Base-by-base conservation (phyloP, 1,284 basidiomycete genomes). In the Phellopilus nigrolimitatus region DNA sequence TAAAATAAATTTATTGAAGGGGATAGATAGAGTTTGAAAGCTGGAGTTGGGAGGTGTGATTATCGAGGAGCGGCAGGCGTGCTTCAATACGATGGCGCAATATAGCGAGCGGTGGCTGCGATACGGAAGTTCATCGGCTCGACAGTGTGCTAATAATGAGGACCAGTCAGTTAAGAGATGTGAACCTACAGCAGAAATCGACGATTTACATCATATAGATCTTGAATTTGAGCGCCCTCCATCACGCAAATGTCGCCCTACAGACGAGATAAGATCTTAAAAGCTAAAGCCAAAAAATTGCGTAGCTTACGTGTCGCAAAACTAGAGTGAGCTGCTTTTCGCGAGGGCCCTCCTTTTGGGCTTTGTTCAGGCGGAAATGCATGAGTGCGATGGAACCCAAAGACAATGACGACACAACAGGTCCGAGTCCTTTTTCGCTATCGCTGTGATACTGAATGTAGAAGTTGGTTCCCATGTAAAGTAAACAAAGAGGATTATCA, bases 241-340 rank as follows among this genome's bases (percentile, higher is more conserved):
- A 89, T 89, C 6, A 88, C 74, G 31, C 88, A 63, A 15, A 89
- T 69, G 59, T 89, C 87, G 4, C 86, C 87, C 87, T 88, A 56
- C 33, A 22, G 33, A 19, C 40, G 25, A 10, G 24, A 13, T 44
- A 7, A 36, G 56, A 12, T 53, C 17, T 37, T 47, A 19, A 42
- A 38, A 17, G 28, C 33, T n/a, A 27, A 22, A 30, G 13, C 27
- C 3, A 4, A 30, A 2, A 33, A 3, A 17, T 33, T 34, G 31
- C 13, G 15, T 31, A 34, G 68, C 82, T 60, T 59, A 88, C 87
- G 64, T 90, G 87, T 22, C 78, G 75, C 33, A 90, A 69, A 48
- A 77, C 68, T 31, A 88, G 67, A 5, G 72, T 77, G 57, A 88
- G 64, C 3, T 69, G 72, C 25, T 70, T 68, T 3, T 66, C 58